Evolutionary conservation across 495 filamentous ascomycete genomes (phyloP).

Genomic region (Neohortaea acidophila): DNA sequence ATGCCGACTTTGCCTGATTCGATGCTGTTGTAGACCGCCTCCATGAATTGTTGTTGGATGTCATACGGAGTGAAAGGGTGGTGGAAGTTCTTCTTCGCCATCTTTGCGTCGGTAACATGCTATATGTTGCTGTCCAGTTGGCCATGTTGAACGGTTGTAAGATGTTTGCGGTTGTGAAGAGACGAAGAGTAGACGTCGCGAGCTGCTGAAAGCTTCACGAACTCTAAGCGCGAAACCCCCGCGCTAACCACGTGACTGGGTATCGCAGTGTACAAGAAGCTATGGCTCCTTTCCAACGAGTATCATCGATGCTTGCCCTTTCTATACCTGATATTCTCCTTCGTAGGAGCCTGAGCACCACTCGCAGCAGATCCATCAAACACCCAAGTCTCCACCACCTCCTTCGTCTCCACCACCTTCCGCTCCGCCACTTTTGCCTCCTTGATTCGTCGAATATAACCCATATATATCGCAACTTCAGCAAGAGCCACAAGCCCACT

Average conservation of each 20-base stretch:
- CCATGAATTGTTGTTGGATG: constrained; percentile 86
- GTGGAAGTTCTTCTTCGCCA: constrained; percentile 48
- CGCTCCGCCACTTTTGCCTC: constrained; percentile 48
- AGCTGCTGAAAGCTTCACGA: too few species aligned
- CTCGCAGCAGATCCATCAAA: constrained; percentile 27
- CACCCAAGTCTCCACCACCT: constrained; percentile 55
- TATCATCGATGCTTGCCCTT: constrained; percentile 24
- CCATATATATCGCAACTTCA: constrained; percentile 75
- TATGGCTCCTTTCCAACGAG: too few species aligned
- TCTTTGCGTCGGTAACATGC: too few species aligned
- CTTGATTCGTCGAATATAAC: constrained; percentile 65
- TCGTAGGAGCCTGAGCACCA: constrained; percentile 3
- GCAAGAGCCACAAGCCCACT: constrained; percentile 62
- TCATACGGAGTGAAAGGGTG: constrained; percentile 86
- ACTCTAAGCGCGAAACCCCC: too few species aligned
- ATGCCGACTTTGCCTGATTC: constrained; percentile 72
- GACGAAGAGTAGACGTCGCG: too few species aligned
- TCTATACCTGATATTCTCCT: constrained; percentile 17
- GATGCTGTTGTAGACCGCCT: constrained; percentile 63
- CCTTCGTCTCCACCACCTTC: constrained; percentile 41
- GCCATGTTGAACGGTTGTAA: too few species aligned
- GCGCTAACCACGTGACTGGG: too few species aligned
- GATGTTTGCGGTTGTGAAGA: too few species aligned
- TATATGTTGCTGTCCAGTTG: too few species aligned
- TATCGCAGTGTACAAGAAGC: too few species aligned